These are phyloP conservation scores for Epichloe typhina DNA, from an alignment of 2,329 filamentous ascomycete genomes.

Conservation along the genomic window DNA sequence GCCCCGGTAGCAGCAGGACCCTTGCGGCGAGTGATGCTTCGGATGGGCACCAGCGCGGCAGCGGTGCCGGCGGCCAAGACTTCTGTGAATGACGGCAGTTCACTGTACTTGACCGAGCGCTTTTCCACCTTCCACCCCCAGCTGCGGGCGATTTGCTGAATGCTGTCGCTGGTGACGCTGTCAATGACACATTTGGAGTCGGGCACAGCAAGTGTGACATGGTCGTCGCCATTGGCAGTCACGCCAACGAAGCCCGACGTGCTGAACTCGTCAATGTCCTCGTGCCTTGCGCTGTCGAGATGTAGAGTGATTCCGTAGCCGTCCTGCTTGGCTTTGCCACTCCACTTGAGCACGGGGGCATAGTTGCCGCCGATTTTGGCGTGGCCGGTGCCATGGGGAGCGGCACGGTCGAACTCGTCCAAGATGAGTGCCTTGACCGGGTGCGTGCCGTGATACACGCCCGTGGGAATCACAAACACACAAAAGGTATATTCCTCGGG, in stretches of 20 bases:
- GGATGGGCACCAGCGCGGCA: constrained; percentile 80
- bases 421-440: constrained; percentile 81
- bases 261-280: constrained; percentile 89
- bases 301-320: constrained; percentile 94
- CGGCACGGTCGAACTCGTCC: constrained; percentile 85
- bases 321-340: constrained; percentile 62
- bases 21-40: constrained; percentile 64
- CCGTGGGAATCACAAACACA: constrained; percentile 83
- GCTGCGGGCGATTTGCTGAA: constrained; percentile 60
- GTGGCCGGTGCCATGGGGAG: constrained; percentile 78
- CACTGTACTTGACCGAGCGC: constrained; percentile 51
- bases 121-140: constrained; percentile 79
- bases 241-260: constrained; percentile 89
- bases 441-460: constrained; percentile 83
- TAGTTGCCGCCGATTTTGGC: constrained; percentile 98
- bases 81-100: constrained; percentile 47
- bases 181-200: constrained; percentile 80
- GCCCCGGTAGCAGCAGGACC: constrained; percentile 6
- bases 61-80: constrained; percentile 89
- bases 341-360: constrained; percentile 79
- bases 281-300: constrained; percentile 71
- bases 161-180: constrained; percentile 69
- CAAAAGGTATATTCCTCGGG: constrained; percentile 87
- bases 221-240: constrained; percentile 38
- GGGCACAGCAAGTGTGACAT: constrained; percentile 68